phyloP scores from a whole-genome alignment of 305 asterid genomes.

The Salvia sclarea region DNA sequence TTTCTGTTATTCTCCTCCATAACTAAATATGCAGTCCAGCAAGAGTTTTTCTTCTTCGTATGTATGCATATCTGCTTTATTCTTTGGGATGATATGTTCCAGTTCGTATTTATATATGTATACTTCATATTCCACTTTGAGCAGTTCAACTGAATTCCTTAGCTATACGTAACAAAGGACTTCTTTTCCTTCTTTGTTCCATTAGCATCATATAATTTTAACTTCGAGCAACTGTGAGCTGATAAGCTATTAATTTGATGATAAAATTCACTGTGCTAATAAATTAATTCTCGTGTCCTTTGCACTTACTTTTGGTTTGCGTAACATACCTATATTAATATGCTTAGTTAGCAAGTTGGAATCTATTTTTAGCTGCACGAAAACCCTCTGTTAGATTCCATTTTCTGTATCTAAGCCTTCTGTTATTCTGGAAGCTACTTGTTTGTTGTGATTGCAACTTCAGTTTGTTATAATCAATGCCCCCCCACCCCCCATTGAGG shows the following conservation, averaged over 20 bases:
- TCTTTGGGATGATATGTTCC: neutral
- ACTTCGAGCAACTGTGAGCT: neutral
- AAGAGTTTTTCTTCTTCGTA: neutral
- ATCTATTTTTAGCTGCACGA: conserved; percentile 8
- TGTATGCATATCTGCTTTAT: neutral
- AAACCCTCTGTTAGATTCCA: conserved; percentile 3
- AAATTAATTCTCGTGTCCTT: neutral
- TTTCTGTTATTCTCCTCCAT: neutral
- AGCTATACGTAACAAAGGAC: neutral
- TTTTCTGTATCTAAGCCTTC: neutral
- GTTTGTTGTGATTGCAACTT: neutral
- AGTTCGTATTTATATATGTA: neutral
- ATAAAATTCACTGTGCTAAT: neutral
- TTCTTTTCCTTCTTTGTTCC: neutral
- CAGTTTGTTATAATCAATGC: conserved; percentile 1
- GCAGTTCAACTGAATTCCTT: neutral
- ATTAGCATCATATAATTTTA: neutral
- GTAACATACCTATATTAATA: neutral
- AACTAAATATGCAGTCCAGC: neutral
- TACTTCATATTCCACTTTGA: neutral
- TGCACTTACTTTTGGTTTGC: neutral
- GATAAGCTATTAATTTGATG: neutral
- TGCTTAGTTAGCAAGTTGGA: neutral
- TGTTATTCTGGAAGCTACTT: neutral
- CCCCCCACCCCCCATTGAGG: neutral